These are phyloP conservation scores for Podospora comata DNA, from an alignment of 495 filamentous ascomycete genomes.

Conservation along the genomic window DNA sequence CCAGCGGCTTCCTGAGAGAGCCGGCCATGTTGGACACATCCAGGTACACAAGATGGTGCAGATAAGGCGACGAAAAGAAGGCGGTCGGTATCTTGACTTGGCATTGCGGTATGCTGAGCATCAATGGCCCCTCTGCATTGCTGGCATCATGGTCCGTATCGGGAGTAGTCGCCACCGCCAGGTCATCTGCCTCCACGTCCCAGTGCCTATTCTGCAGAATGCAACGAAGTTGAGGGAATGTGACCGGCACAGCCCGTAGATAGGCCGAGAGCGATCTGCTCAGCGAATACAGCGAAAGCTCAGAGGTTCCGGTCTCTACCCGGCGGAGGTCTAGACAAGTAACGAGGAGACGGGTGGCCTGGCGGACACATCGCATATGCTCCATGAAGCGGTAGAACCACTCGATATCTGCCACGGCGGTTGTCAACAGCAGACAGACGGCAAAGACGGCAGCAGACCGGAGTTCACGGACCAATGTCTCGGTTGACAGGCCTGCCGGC, in stretches of 20 bases:
- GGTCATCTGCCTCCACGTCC: conserved; percentile 30
- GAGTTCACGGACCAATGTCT: conserved; percentile 7
- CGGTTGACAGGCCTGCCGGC: conserved; percentile 29
- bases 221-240: conserved; percentile 39
- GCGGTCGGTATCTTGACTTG: conserved; percentile 30
- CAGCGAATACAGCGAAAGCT: conserved; percentile 30
- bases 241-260: conserved; percentile 26
- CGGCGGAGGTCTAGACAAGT: conserved; percentile 38
- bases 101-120: conserved; percentile 39
- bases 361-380: conserved; percentile 27
- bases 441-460: not conserved
- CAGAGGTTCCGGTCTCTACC: conserved; percentile 34
- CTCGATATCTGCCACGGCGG: conserved; percentile 32
- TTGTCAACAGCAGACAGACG: not conserved
- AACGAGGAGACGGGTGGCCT: conserved; percentile 32
- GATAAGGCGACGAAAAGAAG: conserved; percentile 31
- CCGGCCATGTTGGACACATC: conserved; percentile 44
- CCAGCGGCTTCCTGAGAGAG: conserved; percentile 26
- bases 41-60: conserved; percentile 41
- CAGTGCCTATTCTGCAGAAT: conserved; percentile 40
- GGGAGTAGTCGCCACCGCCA: conserved; percentile 4
- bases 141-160: not conserved
- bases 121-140: conserved; percentile 13
- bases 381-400: conserved; percentile 40
- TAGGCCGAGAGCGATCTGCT: conserved; percentile 32